Evolutionary conservation across 2,329 filamentous ascomycete genomes (phyloP), one percentile per base, ranked within the genome.

Genomic region (Anthostomella pinea): DNA sequence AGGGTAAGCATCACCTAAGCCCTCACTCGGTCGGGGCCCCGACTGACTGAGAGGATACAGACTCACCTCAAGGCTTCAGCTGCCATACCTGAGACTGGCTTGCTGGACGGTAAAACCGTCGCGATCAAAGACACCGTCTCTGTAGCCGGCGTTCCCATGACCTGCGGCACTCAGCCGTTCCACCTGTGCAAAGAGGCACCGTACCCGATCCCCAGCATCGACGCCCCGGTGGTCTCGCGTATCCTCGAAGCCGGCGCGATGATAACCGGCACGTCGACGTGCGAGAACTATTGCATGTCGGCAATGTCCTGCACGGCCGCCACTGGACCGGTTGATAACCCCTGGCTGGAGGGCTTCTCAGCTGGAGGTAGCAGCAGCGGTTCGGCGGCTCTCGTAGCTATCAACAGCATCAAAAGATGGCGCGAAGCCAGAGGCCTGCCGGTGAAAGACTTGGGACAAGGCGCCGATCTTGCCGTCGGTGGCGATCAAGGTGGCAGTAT

Each of bases 401-500:
- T 63, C 18, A 41, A 46, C n/a, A 34, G 43, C 10, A 46, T 41
- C 8, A 46, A 41, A 33, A 42, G 38, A 5, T 39, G 38, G 22
- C 29, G 40, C 8, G 21, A 30, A 16, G 6, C 30, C 3, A 37
- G 48, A 16, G 47, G 48, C 11, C 43, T 45, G 9, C 28, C 39
- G 8, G 34, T 30, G 9, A 34, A 41, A 4, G 27, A 35, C 22
- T 18, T 49, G n/a, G 41, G 38, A 8, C 40, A 51, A 20, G 43
- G 46, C 8, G 42, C 38, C 10, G 50, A 49, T 18, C 38, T 66
- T 4, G 63, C 63, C 4, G 57, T 64, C 18, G 64, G 65, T 11
- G 60, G 62, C 35, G 64, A 67, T 34, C 63, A 66, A 35, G 64
- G 56, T 9, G 64, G 62, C 5, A 63, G 60, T 3, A 60, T 66